Evolutionary conservation across 2,329 filamentous ascomycete genomes (phyloP).

Genomic region (Claviceps sp.): DNA sequence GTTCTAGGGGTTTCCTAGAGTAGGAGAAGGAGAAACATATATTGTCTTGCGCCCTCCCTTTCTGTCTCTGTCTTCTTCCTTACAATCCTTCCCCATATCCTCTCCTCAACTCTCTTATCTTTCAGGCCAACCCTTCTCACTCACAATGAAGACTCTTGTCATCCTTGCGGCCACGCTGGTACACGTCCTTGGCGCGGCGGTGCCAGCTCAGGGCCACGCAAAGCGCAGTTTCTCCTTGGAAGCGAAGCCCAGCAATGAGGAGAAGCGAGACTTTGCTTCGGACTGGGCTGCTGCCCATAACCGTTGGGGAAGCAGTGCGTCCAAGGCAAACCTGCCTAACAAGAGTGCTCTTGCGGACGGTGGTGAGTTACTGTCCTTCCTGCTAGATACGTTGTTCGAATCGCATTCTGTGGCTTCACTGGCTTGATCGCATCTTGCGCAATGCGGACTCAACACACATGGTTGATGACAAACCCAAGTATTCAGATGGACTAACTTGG

Average conservation of each 20-base stretch:
- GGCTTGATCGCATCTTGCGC: no score
- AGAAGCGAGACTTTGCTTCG: conserved; percentile 18
- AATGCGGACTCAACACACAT: no score
- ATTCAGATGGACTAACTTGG: background rate
- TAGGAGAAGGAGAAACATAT: background rate
- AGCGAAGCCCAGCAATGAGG: conserved; percentile 10
- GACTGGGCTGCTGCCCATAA: conserved; percentile 20
- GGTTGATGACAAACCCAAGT: background rate
- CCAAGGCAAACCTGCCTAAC: conserved; percentile 8
- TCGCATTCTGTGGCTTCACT: no score
- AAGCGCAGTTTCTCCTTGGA: conserved; percentile 16
- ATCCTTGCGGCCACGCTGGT: background rate
- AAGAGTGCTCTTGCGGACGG: conserved; percentile 17
- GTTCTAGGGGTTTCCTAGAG: background rate
- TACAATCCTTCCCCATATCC: background rate
- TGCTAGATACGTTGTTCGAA: background rate
- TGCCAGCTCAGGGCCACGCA: background rate
- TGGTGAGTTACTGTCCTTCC: conserved; percentile 11
- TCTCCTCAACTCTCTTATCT: background rate
- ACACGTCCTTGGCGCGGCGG: background rate
- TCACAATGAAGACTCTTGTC: conserved; percentile 1
- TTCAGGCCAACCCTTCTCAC: background rate
- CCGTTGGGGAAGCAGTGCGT: conserved; percentile 20
- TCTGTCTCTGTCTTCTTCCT: background rate
- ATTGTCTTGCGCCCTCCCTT: background rate